phyloP scores from a whole-genome alignment of 1,139 yeast species.

The Hemisphaericaspora xylofermentans region DNA sequence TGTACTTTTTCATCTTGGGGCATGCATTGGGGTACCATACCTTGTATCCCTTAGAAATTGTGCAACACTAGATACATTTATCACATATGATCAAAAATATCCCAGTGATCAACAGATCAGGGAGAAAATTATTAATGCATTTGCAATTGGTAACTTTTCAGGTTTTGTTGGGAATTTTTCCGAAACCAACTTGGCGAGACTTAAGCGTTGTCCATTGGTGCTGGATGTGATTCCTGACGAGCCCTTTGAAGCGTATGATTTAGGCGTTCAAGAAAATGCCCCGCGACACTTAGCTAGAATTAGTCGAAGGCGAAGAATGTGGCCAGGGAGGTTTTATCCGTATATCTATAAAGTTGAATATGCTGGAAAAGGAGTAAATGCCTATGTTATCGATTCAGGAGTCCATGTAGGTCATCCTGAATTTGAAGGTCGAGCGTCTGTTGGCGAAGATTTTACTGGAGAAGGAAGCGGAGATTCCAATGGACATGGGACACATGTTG shows the following conservation, averaged over 20 bases:
- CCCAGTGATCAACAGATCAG: conserved; percentile 38
- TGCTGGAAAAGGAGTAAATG: conserved; percentile 52
- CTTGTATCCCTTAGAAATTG: conserved; percentile 27
- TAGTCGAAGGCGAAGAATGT: conserved; percentile 48
- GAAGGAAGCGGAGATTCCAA: conserved; percentile 63
- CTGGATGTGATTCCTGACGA: conserved; percentile 62
- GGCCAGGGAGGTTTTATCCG: conserved; percentile 17
- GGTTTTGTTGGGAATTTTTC: conserved; percentile 65
- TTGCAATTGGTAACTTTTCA: conserved; percentile 60
- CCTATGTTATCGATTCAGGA: conserved; percentile 83
- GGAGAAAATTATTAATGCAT: conserved; percentile 43
- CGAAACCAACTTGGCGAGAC: conserved; percentile 43
- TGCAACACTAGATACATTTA: conserved; percentile 39
- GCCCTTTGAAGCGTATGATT: conserved; percentile 45
- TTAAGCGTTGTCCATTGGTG: conserved; percentile 49
- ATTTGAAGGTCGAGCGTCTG: conserved; percentile 59
- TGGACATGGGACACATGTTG: conserved; percentile 88
- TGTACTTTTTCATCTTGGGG: background rate
- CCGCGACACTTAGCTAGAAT: conserved; percentile 71
- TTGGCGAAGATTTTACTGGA: conserved; percentile 59
- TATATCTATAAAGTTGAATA: conserved; percentile 28
- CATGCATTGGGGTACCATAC: conserved; percentile 15
- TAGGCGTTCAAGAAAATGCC: conserved; percentile 40
- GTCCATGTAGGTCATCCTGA: conserved; percentile 57
- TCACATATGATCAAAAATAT: conserved; percentile 33